Evolutionary conservation across 805 yeast species (phyloP), one percentile per base, ranked within the genome.

Genomic region (Barnettozyma siamensis): DNA sequence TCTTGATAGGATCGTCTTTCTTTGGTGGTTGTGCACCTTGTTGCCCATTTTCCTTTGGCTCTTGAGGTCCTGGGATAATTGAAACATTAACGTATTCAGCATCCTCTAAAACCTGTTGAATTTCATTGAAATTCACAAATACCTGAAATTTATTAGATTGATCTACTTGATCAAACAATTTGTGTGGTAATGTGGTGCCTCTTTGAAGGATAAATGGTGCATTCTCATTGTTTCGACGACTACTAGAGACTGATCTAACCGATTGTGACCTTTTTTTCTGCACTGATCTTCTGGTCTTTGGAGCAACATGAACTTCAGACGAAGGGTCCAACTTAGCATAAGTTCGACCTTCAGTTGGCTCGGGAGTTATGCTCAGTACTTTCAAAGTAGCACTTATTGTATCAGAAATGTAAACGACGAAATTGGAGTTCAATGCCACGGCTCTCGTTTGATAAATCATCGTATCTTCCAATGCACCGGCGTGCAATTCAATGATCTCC

Each of bases 401-500:
- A 3, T 84, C 69, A 7, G 81, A 72, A 1, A 95, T 84, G 54
- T 78, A 87, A 3, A 89, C 82, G 6, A 83, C 73, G 37, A 89
- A 63, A 2, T 66, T 62, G 47, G 81, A 88, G 35, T 70, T 66
- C 16, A 71, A 37, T 0, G 78, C 66, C 1, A 88, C 83, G 37
- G 89, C 83, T 44, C 97, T 68, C 1, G 94, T 79, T 57, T 91
- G 97, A 41, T 80, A 76, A 28, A 91, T 64, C 51, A 89, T 70
- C 47, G 76, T 75, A 35, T 78, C 76, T 56, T 91, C 97, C 20
- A 91, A 72, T 32, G 71, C 75, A 23, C 73, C 78, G 2, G 95
- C 91, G 59, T 91, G 85, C 3, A 83, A 61, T 55, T 89, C 96
- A 3, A 88, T 84, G 21, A 86, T 65, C 49, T 89, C 97, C 97